Base-by-base conservation (phyloP, 2,329 filamentous ascomycete genomes). In the Pezizomycotina sp. region DNA sequence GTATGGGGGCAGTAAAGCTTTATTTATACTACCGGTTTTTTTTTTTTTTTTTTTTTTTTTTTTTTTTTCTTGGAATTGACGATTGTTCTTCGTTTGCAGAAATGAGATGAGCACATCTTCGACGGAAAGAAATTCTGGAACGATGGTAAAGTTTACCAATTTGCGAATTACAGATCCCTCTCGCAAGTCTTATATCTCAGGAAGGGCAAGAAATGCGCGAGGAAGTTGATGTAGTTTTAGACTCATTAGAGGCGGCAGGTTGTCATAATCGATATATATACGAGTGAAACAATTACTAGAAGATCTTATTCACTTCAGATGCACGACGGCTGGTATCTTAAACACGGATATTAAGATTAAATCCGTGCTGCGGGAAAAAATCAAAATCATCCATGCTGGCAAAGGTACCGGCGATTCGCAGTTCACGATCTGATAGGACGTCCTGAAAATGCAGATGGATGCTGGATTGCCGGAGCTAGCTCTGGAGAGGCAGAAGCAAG, bases 71-170 rank as follows among this genome's bases (percentile, higher is more conserved):
- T n/a, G n/a, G n/a, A n/a, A n/a, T n/a, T n/a, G n/a, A n/a, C n/a
- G n/a, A n/a, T n/a, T n/a, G n/a, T n/a, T n/a, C n/a, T n/a, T n/a
- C n/a, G n/a, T n/a, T n/a, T n/a, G n/a, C n/a, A n/a, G n/a, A n/a
- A n/a, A n/a, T n/a, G n/a, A n/a, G 55, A 61, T 19, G 74, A 65
- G 34, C 84, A 95, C 56, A 62, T 86, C 1, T 95, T 93, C 56
- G 81, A 91, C 43, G 86, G 86, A 29, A 64, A 72, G 41, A 68
- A 66, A 2, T 71, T 86, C 36, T 71, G 71, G 10, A 68, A 70
- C 1, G 83, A 92, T 51, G 83, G 83, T 24, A 89, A 89, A 51
- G 75, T 89, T 31, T 98, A 83, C 77, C 89, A 95, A 62, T 69
- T 91, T 16, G 83, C 59, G 89, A 98, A 76, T 95, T 36, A 77